Evolutionary conservation across 2,329 filamentous ascomycete species (phyloP), one percentile per base, ranked within the genome.

Genomic region (Epichloe sibirici): DNA sequence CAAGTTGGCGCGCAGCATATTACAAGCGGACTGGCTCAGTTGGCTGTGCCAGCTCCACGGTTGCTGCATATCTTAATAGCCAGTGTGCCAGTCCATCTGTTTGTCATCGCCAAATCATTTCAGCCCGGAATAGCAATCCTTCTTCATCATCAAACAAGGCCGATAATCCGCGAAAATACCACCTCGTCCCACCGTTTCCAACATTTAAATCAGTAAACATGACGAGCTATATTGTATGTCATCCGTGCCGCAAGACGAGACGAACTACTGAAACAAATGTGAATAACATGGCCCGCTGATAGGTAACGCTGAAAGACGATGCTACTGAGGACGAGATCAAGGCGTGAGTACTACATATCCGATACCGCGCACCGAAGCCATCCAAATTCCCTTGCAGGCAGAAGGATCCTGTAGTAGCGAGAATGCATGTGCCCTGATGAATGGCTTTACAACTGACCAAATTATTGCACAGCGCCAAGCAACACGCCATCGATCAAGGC

Each of bases 241-340:
- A 43, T n/a, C 5, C n/a, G 25, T 8, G 6, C 12, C 13, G 3
- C 28, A 6, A 48, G 21, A 11, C 37, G 38, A 2, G n/a, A 25
- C 21, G 17, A 17, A 15, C 28, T 21, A 4, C 23, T 31, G 45
- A 17, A 11, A 8, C 11, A 9, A 35, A 65, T 56, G 47, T 15
- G 13, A 21, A 51, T 6, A 15, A 3, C n/a, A 4, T 15, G 13
- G 15, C 44, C 15, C 35, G 1, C 12, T 21, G 34, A 39, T 51
- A 95, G 90, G 81, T 95, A 58, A 89, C 88, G 53, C 80, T 88
- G 70, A 91, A 93, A 71, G 74, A 82, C 42, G 79, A 82, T 56
- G 82, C 85, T 58, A 77, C 79, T 53, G 64, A 73, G 47, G 80
- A 82, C 35, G 74, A 94, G 65, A 75, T 95, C 58, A 72, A 82